phyloP scores from a whole-genome alignment of 352 stramenopile genomes.

The Globisporangium emineosum region DNA sequence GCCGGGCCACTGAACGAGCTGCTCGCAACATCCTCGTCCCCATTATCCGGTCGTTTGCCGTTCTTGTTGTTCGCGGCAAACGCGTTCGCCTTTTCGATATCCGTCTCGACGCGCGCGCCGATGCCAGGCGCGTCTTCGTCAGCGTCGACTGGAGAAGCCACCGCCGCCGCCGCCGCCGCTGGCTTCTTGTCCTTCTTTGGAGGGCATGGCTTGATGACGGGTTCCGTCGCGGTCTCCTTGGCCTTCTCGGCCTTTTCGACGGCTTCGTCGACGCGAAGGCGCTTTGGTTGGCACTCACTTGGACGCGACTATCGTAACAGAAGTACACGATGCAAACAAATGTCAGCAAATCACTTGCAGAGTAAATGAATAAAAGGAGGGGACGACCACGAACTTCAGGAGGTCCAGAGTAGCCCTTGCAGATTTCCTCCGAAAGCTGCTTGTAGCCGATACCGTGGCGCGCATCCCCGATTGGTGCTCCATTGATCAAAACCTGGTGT shows the following conservation, averaged over 20 bases:
- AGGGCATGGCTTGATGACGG: slow-evolving; percentile 62
- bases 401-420: slow-evolving; percentile 60
- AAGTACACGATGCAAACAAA: neutral
- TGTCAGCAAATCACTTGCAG: neutral
- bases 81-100: slow-evolving; percentile 12
- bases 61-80: slow-evolving; percentile 14
- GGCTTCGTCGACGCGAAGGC: slow-evolving; percentile 41
- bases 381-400: slow-evolving; percentile 25
- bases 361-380: neutral
- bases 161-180: neutral
- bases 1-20: slow-evolving; percentile 28
- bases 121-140: slow-evolving; percentile 65
- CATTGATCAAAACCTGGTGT: slow-evolving; percentile 58
- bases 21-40: neutral
- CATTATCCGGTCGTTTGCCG: neutral
- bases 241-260: slow-evolving; percentile 17
- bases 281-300: slow-evolving; percentile 57
- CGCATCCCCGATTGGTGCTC: slow-evolving; percentile 47
- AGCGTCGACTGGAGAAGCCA: neutral
- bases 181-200: slow-evolving; percentile 57
- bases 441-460: slow-evolving; percentile 64
- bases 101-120: slow-evolving; percentile 35
- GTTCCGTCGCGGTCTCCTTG: slow-evolving; percentile 31
- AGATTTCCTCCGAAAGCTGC: slow-evolving; percentile 62
- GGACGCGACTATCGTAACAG: slow-evolving; percentile 28